Evolutionary conservation across 257 asterid genomes (phyloP).

Genomic region (Misopates orontium): DNA sequence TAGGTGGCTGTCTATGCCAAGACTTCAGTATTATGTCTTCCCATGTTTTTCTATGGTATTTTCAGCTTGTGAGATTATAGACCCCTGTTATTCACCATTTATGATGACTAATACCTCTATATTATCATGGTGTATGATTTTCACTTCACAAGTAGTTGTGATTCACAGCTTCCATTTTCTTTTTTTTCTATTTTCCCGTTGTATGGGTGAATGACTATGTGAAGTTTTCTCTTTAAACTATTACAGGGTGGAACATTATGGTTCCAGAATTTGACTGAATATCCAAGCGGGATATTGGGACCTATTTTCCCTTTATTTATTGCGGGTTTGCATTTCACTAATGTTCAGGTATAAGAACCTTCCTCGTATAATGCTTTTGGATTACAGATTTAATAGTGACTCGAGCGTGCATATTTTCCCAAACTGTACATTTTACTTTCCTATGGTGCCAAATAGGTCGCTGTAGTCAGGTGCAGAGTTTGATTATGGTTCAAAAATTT

Average conservation of each 20-base stretch:
- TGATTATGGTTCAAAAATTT: too few species aligned
- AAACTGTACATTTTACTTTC: too few species aligned
- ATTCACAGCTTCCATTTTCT: slow-evolving; percentile 12
- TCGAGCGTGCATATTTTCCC: neutral
- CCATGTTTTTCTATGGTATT: neutral
- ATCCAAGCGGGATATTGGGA: slow-evolving; percentile 72
- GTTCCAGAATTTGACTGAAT: slow-evolving; percentile 86
- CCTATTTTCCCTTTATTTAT: slow-evolving; percentile 72
- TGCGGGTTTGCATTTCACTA: slow-evolving; percentile 69
- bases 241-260: slow-evolving; percentile 87
- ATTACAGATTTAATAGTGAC: slow-evolving; percentile 11
- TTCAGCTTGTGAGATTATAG: neutral
- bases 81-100: too few species aligned
- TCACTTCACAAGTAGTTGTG: slow-evolving; percentile 8
- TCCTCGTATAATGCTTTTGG: slow-evolving; percentile 11
- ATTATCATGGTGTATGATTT: neutral
- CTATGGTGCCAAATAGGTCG: too few species aligned
- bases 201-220: slow-evolving; percentile 16
- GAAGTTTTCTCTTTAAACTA: slow-evolving; percentile 20
- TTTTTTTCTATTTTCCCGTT: neutral
- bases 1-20: slow-evolving; percentile 9
- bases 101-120: too few species aligned
- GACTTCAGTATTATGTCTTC: slow-evolving; percentile 12
- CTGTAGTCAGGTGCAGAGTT: too few species aligned
- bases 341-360: slow-evolving; percentile 62